A percentile compares a stretch with the other conserved stretches of the same genome.
phyloP scores from a whole-genome alignment of 352 stramenopile species.

The Chrysophaeum taylorii region DNA sequence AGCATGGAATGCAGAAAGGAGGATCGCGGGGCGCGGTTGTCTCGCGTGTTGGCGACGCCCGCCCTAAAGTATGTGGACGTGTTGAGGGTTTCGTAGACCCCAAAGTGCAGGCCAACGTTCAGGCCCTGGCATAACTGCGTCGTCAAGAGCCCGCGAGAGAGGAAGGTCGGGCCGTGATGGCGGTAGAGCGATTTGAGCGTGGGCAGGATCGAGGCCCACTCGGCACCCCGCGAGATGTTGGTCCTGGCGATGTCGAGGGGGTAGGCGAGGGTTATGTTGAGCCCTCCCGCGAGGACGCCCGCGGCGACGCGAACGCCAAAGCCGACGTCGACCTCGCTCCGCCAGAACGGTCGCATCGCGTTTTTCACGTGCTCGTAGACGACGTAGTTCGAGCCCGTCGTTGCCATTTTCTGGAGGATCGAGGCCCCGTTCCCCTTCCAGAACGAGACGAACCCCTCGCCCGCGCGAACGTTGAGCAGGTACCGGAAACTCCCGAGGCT shows the following conservation, averaged over 20 bases:
- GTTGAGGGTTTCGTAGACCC: constrained; percentile 12
- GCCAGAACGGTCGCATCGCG: not conserved
- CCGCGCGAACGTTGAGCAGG: not conserved
- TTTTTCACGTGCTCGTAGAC: constrained; percentile 8
- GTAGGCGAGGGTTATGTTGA: constrained; percentile 9
- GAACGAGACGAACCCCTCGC: not conserved
- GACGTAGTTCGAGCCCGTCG: constrained; percentile 15
- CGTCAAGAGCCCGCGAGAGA: not conserved
- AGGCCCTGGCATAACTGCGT: constrained; percentile 12
- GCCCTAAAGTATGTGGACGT: not conserved
- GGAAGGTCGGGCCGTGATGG: not conserved
- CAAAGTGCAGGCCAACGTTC: constrained; percentile 13
- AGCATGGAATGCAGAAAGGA: constrained; percentile 1
- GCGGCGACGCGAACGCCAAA: not conserved
- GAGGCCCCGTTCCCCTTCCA: constrained; percentile 12
- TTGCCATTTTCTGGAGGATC: constrained; percentile 16
- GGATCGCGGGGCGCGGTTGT: not conserved
- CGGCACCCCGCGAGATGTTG: not conserved
- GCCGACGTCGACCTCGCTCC: not conserved
- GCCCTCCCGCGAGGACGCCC: not conserved
- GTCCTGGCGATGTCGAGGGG: not conserved
- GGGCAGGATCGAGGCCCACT: not conserved
- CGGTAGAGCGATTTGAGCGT: not conserved
- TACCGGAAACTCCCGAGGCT: not conserved
- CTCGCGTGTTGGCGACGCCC: not conserved